Base-by-base conservation (phyloP, 805 yeast genomes). In the Metschnikowia reukaufii region DNA sequence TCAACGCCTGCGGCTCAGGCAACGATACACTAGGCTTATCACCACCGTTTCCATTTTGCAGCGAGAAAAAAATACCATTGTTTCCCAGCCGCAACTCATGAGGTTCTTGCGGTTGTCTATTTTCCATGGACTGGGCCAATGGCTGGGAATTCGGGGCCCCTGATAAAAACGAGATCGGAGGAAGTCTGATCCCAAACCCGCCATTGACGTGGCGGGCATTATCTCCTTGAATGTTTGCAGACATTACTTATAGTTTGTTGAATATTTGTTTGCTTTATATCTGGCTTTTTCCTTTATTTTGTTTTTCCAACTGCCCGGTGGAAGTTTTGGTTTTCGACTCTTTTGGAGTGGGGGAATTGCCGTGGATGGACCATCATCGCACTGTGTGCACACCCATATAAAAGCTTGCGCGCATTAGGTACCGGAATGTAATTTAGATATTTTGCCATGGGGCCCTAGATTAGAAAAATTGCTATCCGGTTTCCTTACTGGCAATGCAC, bases 401-500 rank as follows among this genome's bases (percentile, higher is more conserved):
- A 9, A 25, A 25, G 29, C 29, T 25, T 25, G 29, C 29, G 29
- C 29, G 29, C 8, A 25, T 9, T 18, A 35, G 15, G 37, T 12
- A 20, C 17, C 19, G n/a, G n/a, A n/a, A n/a, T n/a, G n/a, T n/a
- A n/a, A n/a, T n/a, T n/a, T n/a, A n/a, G n/a, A n/a, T n/a, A n/a
- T n/a, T n/a, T n/a, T n/a, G n/a, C n/a, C n/a, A n/a, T n/a, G n/a
- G n/a, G n/a, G n/a, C n/a, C n/a, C n/a, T n/a, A n/a, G n/a, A n/a
- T n/a, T n/a, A n/a, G n/a, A n/a, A n/a, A n/a, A n/a, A n/a, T n/a
- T n/a, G n/a, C n/a, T n/a, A n/a, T n/a, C n/a, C n/a, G n/a, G n/a
- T n/a, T n/a, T 12, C 27, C 34, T 31, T 36, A 9, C 15, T 30
- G n/a, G 30, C 41, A 25, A 25, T 13, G 67, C 88, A 83, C 2